A percentile compares a stretch with the other conserved stretches of the same genome.
Conservation (phyloP, 2,329 filamentous ascomycete species). For the Colletotrichum paranaense region DNA sequence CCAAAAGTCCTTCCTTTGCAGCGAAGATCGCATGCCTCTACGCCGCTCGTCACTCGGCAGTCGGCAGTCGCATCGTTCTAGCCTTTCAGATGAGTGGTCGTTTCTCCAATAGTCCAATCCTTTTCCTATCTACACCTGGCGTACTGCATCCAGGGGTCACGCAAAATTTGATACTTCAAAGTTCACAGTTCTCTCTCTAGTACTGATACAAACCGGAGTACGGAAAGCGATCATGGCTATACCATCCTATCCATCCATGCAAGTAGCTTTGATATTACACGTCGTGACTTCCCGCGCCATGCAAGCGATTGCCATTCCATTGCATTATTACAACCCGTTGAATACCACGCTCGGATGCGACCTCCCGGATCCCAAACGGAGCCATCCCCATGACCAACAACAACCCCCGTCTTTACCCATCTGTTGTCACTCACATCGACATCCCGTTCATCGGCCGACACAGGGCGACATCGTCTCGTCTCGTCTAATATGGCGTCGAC, state of each 20-base stretch:
- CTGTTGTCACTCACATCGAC: conserved; percentile 3
- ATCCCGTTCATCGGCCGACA: background rate
- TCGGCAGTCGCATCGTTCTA: conserved; percentile 13
- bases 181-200: background rate
- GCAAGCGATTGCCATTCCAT: conserved; percentile 14
- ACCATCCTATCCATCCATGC: background rate
- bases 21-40: background rate
- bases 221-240: background rate
- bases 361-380: conserved; percentile 8
- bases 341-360: conserved; percentile 19
- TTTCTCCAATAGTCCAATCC: background rate
- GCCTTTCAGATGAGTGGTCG: background rate
- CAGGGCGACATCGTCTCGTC: conserved; percentile 20
- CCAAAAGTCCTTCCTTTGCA: background rate
- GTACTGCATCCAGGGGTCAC: background rate
- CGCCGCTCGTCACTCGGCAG: conserved; percentile 4
- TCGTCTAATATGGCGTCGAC: conserved; percentile 7
- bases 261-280: background rate
- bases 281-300: conserved; percentile 7
- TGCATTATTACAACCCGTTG: conserved; percentile 12
- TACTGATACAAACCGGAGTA: background rate
- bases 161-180: background rate
- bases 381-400: background rate
- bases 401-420: background rate
- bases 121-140: background rate